Percentiles rank a stretch among this genome's conserved stretches.
These are phyloP conservation scores for Endotrypanum monterogeii DNA, from an alignment of 208 protist species.

Conservation along the genomic window DNA sequence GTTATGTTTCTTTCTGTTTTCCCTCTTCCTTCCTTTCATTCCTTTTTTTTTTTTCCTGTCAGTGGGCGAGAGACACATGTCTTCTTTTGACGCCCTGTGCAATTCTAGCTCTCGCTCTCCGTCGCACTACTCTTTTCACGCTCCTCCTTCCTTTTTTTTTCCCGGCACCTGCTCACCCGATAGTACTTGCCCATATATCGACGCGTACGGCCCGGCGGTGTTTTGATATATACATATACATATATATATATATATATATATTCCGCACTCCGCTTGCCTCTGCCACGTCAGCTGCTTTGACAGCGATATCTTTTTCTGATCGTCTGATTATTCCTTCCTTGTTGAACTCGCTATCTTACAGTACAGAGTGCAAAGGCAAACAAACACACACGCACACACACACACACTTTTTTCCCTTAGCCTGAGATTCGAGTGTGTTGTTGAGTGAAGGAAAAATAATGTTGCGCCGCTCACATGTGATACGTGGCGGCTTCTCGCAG, in stretches of 20 bases:
- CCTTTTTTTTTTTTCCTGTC: neutral
- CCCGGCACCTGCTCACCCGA: neutral
- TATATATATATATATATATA: no score
- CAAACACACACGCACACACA: neutral
- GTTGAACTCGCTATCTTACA: neutral
- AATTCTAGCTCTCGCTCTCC: neutral
- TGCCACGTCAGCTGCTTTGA: neutral
- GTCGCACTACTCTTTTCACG: neutral
- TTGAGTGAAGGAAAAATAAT: slow-evolving; percentile 9
- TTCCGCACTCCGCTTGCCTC: neutral
- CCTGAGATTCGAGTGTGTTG: no score
- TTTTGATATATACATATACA: no score
- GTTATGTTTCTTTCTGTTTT: neutral
- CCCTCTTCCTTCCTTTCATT: neutral
- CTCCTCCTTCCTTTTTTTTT: neutral
- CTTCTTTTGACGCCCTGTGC: no score
- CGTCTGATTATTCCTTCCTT: neutral
- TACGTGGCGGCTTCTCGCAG: slow-evolving; percentile 64
- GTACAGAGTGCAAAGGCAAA: neutral
- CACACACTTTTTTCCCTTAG: neutral
- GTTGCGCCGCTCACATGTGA: slow-evolving; percentile 27
- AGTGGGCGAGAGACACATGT: neutral
- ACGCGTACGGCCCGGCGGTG: neutral
- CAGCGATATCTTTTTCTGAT: neutral
- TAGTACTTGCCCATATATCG: neutral